phyloP scores from a whole-genome alignment of 345 rosid species.

The Bruguiera sexangula region DNA sequence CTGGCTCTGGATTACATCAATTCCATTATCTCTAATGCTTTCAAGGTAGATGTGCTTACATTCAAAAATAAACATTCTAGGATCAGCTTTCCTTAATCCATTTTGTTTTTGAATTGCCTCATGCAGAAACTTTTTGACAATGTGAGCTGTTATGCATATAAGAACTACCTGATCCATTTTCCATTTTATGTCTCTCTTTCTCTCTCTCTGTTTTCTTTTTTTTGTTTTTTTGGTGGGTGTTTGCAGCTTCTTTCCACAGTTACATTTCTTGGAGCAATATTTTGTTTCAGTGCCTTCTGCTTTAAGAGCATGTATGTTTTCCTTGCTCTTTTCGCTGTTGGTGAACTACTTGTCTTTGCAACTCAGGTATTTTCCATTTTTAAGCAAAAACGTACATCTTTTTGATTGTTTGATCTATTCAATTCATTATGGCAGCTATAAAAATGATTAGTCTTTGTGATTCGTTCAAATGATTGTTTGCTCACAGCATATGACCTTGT shows the following conservation, averaged over 20 bases:
- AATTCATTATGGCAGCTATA: not conserved
- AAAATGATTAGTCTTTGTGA: too few relatives aligned
- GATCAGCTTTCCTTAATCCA: too few relatives aligned
- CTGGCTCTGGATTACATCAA: constrained; percentile 55
- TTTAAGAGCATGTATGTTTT: constrained; percentile 79
- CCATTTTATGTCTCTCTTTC: not conserved
- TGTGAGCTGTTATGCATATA: too few relatives aligned
- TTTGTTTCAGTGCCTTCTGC: constrained; percentile 84
- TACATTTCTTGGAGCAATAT: constrained; percentile 68
- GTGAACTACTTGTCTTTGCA: constrained; percentile 85
- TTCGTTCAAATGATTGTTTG: too few relatives aligned
- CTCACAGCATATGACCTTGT: too few relatives aligned
- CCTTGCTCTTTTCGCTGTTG: constrained; percentile 71
- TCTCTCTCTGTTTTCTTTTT: not conserved
- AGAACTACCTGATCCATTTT: too few relatives aligned
- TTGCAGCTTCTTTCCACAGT: constrained; percentile 75
- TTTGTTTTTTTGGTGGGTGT: not conserved
- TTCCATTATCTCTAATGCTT: constrained; percentile 83
- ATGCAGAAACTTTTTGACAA: too few relatives aligned
- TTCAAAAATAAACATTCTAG: not conserved
- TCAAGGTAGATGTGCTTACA: constrained; percentile 54
- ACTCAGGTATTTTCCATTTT: constrained; percentile 58
- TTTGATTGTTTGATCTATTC: constrained; percentile 2
- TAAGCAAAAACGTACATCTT: not conserved
- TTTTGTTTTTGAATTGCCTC: too few relatives aligned